Evolutionary conservation across 805 yeast species (phyloP), one percentile per base, ranked within the genome.

Genomic region (Vanderwaltozyma verrucispora): DNA sequence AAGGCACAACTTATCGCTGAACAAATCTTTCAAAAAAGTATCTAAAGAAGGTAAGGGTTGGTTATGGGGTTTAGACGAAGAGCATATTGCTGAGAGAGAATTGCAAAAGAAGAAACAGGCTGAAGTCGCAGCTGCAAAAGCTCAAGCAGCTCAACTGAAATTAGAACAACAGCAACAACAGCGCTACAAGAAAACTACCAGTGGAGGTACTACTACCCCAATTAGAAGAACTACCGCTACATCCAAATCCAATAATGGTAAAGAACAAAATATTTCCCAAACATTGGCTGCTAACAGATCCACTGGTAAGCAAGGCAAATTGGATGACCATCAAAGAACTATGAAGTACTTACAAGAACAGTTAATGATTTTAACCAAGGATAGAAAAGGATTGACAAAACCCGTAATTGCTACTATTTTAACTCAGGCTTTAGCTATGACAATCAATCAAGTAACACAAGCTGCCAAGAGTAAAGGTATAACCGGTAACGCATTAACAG

Each of bases 21-120:
- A 87, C 61, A 86, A 85, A 61, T 78, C 89, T 6, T 92, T 89
- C 64, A 69, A 75, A 37, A 82, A 82, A 52, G 79, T 82, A 13
- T 76, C 86, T 28, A 80, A 81, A 42, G 92, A 83, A 49, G 92
- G 94, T n/a, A 82, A 82, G 56, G 95, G 95, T 40, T 88, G 95
- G 94, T 63, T 84, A 23, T 89, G 95, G 94, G 89, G 89, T 3
- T 65, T 92, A 28, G 95, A 92, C 62, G 94, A 86, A 43, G 80
- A 76, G 42, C 85, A 79, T 44, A 74, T 83, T 40, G 78, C 78
- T 16, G 96, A 87, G 49, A 75, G 83, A 59, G 96, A 88, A 53
- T 75, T 71, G 43, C 77, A 71, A 33, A 75, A 83, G 60, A 74
- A 75, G 56, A 74, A 74, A 36, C 81, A 76, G 54, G 74, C 76